A percentile compares a stretch with the other conserved stretches of the same genome.
phyloP scores from a whole-genome alignment of 2,329 filamentous ascomycete species.

The Penicillium sp. region DNA sequence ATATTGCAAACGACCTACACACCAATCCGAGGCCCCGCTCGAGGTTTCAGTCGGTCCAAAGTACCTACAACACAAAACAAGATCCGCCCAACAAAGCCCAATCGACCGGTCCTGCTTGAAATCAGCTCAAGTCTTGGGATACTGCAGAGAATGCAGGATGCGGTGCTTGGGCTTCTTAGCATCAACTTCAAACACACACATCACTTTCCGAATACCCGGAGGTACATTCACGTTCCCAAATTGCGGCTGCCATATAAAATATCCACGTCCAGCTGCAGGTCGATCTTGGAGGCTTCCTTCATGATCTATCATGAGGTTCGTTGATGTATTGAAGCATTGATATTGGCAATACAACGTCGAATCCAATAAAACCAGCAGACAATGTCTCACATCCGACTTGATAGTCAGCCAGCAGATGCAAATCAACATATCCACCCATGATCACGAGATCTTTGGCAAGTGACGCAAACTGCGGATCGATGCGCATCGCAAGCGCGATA shows the following conservation, averaged over 20 bases:
- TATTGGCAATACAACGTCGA: too few species aligned
- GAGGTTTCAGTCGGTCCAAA: not conserved
- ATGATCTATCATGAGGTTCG: not conserved
- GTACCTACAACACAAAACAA: not conserved
- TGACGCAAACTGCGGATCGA: conserved; percentile 50
- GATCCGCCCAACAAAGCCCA: not conserved
- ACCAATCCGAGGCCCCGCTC: not conserved
- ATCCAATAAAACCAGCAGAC: too few species aligned
- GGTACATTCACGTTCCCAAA: too few species aligned
- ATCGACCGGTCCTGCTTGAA: not conserved
- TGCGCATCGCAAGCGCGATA: conserved; percentile 48
- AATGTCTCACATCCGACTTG: not conserved
- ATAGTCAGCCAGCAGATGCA: conserved; percentile 17
- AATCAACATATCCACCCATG: conserved; percentile 53
- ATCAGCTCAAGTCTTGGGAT: conserved; percentile 22
- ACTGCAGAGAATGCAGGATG: conserved; percentile 40
- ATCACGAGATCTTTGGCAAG: conserved; percentile 50
- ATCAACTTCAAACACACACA: conserved; percentile 44
- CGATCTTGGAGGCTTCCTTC: not conserved
- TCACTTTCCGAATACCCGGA: conserved; percentile 33
- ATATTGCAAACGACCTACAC: not conserved
- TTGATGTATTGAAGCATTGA: too few species aligned
- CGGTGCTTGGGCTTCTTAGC: conserved; percentile 35
- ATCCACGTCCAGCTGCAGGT: conserved; percentile 44
- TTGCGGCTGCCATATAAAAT: conserved; percentile 42